These are phyloP conservation scores for Lignosus rhinocerotis DNA, from an alignment of 1,284 basidiomycete species.

Conservation along the genomic window DNA sequence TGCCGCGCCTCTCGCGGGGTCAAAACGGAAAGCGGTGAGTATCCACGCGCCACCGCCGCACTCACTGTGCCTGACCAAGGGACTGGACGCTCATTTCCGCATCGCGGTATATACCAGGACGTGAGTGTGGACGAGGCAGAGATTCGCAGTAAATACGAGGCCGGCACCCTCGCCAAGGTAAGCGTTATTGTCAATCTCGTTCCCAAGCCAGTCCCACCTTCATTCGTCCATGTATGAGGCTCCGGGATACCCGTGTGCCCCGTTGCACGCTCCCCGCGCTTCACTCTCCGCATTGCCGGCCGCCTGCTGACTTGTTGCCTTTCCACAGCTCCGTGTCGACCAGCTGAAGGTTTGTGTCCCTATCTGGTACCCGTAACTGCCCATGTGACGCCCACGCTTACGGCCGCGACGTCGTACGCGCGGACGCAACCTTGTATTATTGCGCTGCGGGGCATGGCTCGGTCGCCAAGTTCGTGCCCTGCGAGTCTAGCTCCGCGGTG, in stretches of 20 bases:
- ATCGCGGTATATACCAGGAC: conserved; percentile 42
- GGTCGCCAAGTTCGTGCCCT: not conserved
- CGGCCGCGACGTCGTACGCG: conserved; percentile 2
- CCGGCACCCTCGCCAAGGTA: conserved; percentile 66
- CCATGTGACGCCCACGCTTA: conserved; percentile 12
- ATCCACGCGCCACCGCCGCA: conserved; percentile 11
- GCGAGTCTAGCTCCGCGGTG: conserved; percentile 12
- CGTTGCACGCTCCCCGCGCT: not conserved
- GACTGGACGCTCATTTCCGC: conserved; percentile 3
- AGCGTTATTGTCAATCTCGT: conserved; percentile 8
- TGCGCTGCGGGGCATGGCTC: not conserved
- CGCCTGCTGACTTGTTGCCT: conserved; percentile 16
- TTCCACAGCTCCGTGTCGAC: conserved; percentile 67
- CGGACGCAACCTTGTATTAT: conserved; percentile 1
- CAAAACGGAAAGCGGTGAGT: conserved; percentile 72
- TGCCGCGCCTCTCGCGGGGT: conserved; percentile 45
- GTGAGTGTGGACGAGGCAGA: conserved; percentile 63
- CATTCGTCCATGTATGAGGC: not conserved
- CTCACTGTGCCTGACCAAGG: conserved; percentile 15
- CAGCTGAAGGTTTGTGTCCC: conserved; percentile 64
- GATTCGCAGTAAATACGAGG: conserved; percentile 62
- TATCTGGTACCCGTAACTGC: not conserved
- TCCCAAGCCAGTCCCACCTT: conserved; percentile 8
- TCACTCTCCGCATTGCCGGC: conserved; percentile 8
- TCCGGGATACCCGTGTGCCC: conserved; percentile 13